Percentiles rank a stretch among this genome's conserved stretches.
Evolutionary conservation across 1,284 basidiomycete genomes (phyloP).

Genomic region (Boletus mariae): DNA sequence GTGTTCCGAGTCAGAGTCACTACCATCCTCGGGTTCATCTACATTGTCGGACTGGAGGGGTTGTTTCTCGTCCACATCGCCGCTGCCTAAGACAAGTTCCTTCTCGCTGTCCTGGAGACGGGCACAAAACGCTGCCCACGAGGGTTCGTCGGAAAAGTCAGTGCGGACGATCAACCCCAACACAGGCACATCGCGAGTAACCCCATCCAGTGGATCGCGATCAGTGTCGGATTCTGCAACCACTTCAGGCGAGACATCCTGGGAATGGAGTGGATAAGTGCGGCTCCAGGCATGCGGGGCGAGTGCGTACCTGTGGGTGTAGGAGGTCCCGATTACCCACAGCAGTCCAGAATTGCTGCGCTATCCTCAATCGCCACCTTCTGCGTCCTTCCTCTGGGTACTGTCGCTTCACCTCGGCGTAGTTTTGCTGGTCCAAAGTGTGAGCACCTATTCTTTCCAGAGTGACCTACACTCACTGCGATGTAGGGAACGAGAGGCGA

Average conservation of each 20-base stretch:
- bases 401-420: slow-evolving; percentile 33
- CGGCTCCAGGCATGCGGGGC: background rate
- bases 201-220: slow-evolving; percentile 44
- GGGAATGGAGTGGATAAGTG: slow-evolving; percentile 6
- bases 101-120: slow-evolving; percentile 51
- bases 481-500: slow-evolving; percentile 18
- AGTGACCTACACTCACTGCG: slow-evolving; percentile 13
- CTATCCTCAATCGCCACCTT: slow-evolving; percentile 36
- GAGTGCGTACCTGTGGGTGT: slow-evolving; percentile 2
- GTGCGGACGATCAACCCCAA: slow-evolving; percentile 63
- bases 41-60: slow-evolving; percentile 1
- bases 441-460: slow-evolving; percentile 6
- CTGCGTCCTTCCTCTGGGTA: slow-evolving; percentile 41
- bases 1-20: slow-evolving; percentile 31
- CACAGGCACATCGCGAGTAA: slow-evolving; percentile 32
- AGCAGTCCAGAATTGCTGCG: slow-evolving; percentile 39
- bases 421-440: slow-evolving; percentile 31
- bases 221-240: slow-evolving; percentile 39
- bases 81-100: slow-evolving; percentile 36
- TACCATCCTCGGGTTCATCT: slow-evolving; percentile 27
- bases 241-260: slow-evolving; percentile 23
- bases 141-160: slow-evolving; percentile 60
- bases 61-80: slow-evolving; percentile 23
- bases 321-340: slow-evolving; percentile 15
- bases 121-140: slow-evolving; percentile 55